A percentile compares a stretch with the other conserved stretches of the same genome.
Evolutionary conservation across 2,329 filamentous ascomycete species (phyloP).

Genomic region (Pseudogymnoascus sp.): DNA sequence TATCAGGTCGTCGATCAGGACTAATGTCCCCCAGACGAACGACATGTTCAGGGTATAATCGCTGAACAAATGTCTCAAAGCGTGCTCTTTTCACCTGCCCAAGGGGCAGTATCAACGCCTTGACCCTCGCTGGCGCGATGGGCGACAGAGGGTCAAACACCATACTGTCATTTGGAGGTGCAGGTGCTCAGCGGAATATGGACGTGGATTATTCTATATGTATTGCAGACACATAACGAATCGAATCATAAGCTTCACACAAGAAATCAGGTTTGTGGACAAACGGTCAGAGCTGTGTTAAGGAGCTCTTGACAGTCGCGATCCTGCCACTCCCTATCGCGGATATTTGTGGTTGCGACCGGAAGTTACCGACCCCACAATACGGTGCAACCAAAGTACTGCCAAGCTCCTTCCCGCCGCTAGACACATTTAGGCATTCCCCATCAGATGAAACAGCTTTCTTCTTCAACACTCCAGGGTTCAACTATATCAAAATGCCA

Average conservation of each 20-base stretch:
- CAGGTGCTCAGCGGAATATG: background rate
- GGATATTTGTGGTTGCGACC: constrained; percentile 8
- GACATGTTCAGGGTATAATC: constrained; percentile 71
- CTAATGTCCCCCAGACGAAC: constrained; percentile 80
- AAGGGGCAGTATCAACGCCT: constrained; percentile 77
- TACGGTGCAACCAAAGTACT: background rate
- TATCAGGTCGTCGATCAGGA: constrained; percentile 74
- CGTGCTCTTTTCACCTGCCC: constrained; percentile 76
- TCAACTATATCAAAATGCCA: constrained; percentile 3
- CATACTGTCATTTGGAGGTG: constrained; percentile 55
- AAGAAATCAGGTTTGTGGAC: background rate
- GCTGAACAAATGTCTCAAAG: constrained; percentile 70
- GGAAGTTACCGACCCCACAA: constrained; percentile 4
- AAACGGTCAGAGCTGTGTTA: background rate
- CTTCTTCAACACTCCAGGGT: background rate
- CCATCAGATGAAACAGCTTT: constrained; percentile 6
- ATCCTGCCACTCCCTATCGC: constrained; percentile 7
- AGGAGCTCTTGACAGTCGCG: background rate
- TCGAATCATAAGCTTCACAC: constrained; percentile 2
- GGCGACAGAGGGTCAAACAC: constrained; percentile 83
- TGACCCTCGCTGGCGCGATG: constrained; percentile 83
- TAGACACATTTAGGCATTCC: constrained; percentile 2
- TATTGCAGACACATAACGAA: constrained; percentile 2
- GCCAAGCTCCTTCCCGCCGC: constrained; percentile 7
- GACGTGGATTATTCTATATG: background rate